A percentile compares a stretch with the other conserved stretches of the same genome.
Conservation (phyloP, 2,329 filamentous ascomycete species). For the Neoarthrinium moseri region DNA sequence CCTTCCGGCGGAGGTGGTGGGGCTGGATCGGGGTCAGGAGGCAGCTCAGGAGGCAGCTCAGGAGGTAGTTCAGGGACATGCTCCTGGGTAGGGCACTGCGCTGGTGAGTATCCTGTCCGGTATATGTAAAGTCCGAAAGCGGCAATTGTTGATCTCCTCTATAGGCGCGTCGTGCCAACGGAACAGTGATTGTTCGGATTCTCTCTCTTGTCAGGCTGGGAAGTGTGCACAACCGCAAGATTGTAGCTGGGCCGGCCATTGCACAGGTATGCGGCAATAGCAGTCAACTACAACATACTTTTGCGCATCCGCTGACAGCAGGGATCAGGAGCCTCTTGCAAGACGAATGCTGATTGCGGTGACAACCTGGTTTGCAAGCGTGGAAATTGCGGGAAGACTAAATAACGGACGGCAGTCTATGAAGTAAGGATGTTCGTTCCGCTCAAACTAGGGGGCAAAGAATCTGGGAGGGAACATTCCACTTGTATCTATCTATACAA, state of each 20-base stretch:
- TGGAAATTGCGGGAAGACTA: neutral
- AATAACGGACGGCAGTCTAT: too few relatives aligned
- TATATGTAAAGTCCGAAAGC: neutral
- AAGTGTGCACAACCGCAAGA: slow-evolving; percentile 1
- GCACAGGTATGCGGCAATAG: neutral
- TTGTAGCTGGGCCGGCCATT: slow-evolving; percentile 1
- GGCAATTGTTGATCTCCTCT: neutral
- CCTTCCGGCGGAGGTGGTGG: neutral
- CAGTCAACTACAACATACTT: neutral
- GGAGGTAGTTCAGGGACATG: too few relatives aligned
- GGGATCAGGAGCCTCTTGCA: neutral
- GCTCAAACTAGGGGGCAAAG: too few relatives aligned
- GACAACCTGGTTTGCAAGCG: slow-evolving; percentile 1
- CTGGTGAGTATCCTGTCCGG: neutral
- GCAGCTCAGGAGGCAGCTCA: too few relatives aligned
- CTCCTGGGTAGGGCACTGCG: slow-evolving; percentile 2
- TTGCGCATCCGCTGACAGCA: neutral
- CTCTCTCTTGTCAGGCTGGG: neutral
- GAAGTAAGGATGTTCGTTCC: too few relatives aligned
- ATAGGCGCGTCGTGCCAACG: neutral
- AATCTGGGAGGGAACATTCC: too few relatives aligned
- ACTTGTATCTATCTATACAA: too few relatives aligned
- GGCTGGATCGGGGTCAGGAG: too few relatives aligned
- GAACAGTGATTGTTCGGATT: neutral
- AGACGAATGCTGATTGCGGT: neutral